A percentile compares a stretch with the other conserved stretches of the same genome.
Conservation (phyloP, 1,284 basidiomycete species). For the Amylostereum areolatum region DNA sequence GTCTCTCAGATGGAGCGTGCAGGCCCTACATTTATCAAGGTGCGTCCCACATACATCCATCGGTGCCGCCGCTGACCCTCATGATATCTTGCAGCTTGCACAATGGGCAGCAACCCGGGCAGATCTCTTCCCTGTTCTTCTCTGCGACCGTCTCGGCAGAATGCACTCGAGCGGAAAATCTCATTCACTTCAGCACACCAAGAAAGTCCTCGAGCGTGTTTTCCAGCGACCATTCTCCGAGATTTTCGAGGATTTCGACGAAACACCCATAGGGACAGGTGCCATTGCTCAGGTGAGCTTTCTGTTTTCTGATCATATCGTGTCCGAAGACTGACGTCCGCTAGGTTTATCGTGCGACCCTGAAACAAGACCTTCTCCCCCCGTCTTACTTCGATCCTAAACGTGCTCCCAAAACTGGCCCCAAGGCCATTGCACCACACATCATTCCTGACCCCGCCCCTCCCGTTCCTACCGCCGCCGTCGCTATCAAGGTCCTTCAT, state of each 20-base stretch:
- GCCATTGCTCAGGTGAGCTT: conserved; percentile 87
- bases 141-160: conserved; percentile 83
- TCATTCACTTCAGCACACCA: conserved; percentile 82
- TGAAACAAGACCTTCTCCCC: conserved; percentile 81
- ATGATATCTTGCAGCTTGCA: conserved; percentile 57
- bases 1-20: conserved; percentile 90
- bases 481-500: conserved; percentile 96
- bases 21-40: conserved; percentile 97
- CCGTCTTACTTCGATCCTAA: conserved; percentile 72
- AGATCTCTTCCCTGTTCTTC: conserved; percentile 90
- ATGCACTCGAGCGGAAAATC: conserved; percentile 88
- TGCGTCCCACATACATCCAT: conserved; percentile 24
- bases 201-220: conserved; percentile 75
- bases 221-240: conserved; percentile 82
- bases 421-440: conserved; percentile 45
- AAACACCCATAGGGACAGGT: conserved; percentile 90
- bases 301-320: not conserved
- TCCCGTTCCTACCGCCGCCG: conserved; percentile 71
- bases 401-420: conserved; percentile 42
- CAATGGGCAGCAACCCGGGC: conserved; percentile 98
- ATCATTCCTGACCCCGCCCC: conserved; percentile 58
- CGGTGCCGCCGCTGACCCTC: not conserved
- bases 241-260: conserved; percentile 89
- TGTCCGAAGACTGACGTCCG: conserved; percentile 2
- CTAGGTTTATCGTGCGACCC: conserved; percentile 81